These are phyloP conservation scores for Luffa aegyptiaca DNA, from an alignment of 306 rosid species.

Conservation along the genomic window DNA sequence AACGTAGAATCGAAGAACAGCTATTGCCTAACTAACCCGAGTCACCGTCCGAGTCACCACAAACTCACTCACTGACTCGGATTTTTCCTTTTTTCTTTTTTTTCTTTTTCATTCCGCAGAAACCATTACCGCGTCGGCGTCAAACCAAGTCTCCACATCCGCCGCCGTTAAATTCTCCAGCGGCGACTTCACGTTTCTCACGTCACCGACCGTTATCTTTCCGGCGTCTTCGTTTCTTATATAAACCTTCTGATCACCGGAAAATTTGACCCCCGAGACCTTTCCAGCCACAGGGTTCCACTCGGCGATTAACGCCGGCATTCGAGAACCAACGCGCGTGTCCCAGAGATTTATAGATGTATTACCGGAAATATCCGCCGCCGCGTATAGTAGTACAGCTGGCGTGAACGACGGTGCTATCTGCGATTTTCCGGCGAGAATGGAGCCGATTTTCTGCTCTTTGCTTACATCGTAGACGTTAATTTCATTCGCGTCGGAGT, in stretches of 20 bases:
- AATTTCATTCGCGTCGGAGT: neutral
- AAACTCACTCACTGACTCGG: neutral
- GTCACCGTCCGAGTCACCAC: neutral
- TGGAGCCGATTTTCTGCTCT: conserved; percentile 13
- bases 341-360: conserved; percentile 46
- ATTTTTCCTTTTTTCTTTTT: neutral
- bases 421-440: neutral
- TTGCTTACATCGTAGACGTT: conserved; percentile 24
- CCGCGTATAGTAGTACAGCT: conserved; percentile 23
- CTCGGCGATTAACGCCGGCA: conserved; percentile 46
- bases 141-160: conserved; percentile 38
- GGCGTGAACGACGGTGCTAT: conserved; percentile 17
- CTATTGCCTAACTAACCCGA: neutral
- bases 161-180: conserved; percentile 23
- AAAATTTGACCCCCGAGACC: conserved; percentile 21
- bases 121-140: conserved; percentile 28
- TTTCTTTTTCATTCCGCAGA: neutral
- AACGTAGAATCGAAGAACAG: neutral
- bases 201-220: conserved; percentile 38
- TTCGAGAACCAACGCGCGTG: conserved; percentile 34
- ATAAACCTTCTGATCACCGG: conserved; percentile 35
- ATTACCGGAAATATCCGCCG: conserved; percentile 10
- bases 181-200: conserved; percentile 40
- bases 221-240: conserved; percentile 33
- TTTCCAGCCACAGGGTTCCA: conserved; percentile 48